These are phyloP conservation scores for Candida lessepsii DNA, from an alignment of 805 yeast species.

Conservation along the genomic window DNA sequence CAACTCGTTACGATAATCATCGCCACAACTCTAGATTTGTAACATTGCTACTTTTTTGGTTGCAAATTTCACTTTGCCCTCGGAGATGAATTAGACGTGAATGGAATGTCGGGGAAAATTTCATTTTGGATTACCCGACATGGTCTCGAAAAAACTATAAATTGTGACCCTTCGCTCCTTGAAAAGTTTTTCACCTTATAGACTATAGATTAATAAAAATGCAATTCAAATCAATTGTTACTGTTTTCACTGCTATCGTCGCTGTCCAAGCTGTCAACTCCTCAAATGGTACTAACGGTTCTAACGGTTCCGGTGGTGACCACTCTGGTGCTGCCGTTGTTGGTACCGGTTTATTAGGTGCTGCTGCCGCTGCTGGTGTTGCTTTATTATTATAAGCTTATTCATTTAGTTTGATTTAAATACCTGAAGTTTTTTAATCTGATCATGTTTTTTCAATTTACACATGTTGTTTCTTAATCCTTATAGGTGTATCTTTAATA, in stretches of 20 bases:
- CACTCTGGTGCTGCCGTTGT: conserved; percentile 43
- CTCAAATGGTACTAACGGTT: conserved; percentile 40
- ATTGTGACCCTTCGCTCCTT: conserved; percentile 4
- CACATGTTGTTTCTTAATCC: conserved; percentile 7
- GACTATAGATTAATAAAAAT: conserved; percentile 34
- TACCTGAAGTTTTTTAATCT: conserved; percentile 3
- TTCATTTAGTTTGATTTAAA: conserved; percentile 4
- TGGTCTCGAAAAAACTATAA: conserved; percentile 5
- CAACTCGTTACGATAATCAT: too few relatives aligned
- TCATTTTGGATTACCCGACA: conserved; percentile 2
- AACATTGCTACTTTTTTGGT: conserved; percentile 6
- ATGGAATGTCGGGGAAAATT: conserved; percentile 8
- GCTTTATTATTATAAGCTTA: conserved; percentile 42
- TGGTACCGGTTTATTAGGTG: conserved; percentile 77
- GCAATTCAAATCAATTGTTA: conserved; percentile 71
- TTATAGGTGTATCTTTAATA: conserved; percentile 8
- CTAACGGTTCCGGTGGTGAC: conserved; percentile 29
- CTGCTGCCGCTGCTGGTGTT: conserved; percentile 82
- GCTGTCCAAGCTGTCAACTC: conserved; percentile 57
- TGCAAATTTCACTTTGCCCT: conserved; percentile 6
- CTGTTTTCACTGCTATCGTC: conserved; percentile 68
- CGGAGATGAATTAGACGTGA: not conserved
- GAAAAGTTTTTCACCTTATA: conserved; percentile 8
- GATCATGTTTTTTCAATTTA: conserved; percentile 3
- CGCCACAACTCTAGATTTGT: not conserved